Evolutionary conservation across 2,329 filamentous ascomycete genomes (phyloP).

Genomic region (Monosporascus sp.): DNA sequence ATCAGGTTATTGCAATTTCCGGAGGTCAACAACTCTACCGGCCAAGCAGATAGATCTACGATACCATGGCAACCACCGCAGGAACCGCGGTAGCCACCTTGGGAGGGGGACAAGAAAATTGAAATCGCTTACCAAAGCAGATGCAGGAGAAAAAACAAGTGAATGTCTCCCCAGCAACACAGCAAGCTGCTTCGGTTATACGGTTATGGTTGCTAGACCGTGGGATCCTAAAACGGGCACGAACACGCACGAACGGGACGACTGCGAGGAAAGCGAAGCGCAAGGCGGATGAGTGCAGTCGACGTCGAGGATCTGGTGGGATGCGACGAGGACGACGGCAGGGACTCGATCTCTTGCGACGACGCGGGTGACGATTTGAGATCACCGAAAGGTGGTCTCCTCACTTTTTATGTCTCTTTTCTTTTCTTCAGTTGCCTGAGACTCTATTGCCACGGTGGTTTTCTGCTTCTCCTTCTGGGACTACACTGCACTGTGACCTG

Average conservation of each 20-base stretch:
- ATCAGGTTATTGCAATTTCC: too few species aligned
- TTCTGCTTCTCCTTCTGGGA: slow-evolving; percentile 11
- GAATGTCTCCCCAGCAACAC: slow-evolving; percentile 82
- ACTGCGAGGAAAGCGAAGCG: slow-evolving; percentile 20
- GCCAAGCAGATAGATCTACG: too few species aligned
- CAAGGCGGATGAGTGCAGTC: slow-evolving; percentile 22
- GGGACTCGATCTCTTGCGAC: slow-evolving; percentile 22
- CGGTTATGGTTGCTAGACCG: slow-evolving; percentile 24
- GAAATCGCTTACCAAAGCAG: slow-evolving; percentile 53
- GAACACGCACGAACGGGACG: slow-evolving; percentile 20
- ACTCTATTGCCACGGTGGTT: slow-evolving; percentile 7
- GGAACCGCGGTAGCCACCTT: background rate
- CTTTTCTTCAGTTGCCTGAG: slow-evolving; percentile 24
- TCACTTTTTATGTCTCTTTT: slow-evolving; percentile 14
- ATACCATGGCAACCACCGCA: too few species aligned
- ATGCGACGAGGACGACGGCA: slow-evolving; percentile 23
- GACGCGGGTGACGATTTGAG: slow-evolving; percentile 12
- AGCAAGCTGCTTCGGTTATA: slow-evolving; percentile 17
- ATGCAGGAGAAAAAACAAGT: slow-evolving; percentile 92
- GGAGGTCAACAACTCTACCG: too few species aligned
- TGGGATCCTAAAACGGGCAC: slow-evolving; percentile 19
- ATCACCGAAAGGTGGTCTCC: slow-evolving; percentile 7
- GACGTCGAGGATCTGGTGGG: slow-evolving; percentile 23
- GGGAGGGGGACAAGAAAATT: slow-evolving; percentile 18
- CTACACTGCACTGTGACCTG: slow-evolving; percentile 29